Percentiles rank a stretch among this genome's conserved stretches.
These are phyloP conservation scores for Lichtheimia ramosa DNA, from an alignment of 371 early-diverging fungal genomes.

Conservation along the genomic window DNA sequence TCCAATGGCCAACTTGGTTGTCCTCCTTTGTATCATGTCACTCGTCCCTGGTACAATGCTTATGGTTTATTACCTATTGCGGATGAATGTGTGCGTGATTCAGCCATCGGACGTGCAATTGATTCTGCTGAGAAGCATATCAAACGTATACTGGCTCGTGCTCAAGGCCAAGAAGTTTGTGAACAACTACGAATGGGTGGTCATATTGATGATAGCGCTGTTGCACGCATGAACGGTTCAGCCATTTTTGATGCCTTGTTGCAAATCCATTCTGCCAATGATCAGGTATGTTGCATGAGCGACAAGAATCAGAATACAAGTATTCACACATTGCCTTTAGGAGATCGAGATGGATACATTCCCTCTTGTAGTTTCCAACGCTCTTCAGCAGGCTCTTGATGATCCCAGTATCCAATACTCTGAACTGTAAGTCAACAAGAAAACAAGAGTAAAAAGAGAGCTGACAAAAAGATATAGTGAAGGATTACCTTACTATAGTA, in stretches of 20 bases:
- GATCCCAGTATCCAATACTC: conserved; percentile 9
- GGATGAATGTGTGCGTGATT: conserved; percentile 18
- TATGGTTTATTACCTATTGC: conserved; percentile 16
- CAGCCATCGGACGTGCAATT: conserved; percentile 13
- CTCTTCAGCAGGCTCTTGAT: neutral
- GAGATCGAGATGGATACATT: neutral
- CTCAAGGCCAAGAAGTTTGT: conserved; percentile 14
- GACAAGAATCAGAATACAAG: neutral
- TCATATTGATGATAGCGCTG: neutral
- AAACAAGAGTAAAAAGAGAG: neutral
- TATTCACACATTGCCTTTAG: neutral
- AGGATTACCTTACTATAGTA: conserved; percentile 13
- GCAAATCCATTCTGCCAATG: too few species aligned
- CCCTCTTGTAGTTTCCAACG: conserved; percentile 2
- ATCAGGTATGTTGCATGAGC: neutral
- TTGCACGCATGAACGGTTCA: conserved; percentile 1
- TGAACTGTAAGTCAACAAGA: conserved; percentile 12
- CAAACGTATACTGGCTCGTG: conserved; percentile 9
- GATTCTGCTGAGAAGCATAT: conserved; percentile 14
- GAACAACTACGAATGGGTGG: neutral
- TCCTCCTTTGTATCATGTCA: conserved; percentile 5
- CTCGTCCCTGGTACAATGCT: conserved; percentile 11
- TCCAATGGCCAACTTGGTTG: conserved; percentile 12
- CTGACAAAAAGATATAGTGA: conserved; percentile 4
- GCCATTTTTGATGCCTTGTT: neutral